Evolutionary conservation across 1,284 basidiomycete species (phyloP).

Genomic region (Sphaerobolus stellatus): DNA sequence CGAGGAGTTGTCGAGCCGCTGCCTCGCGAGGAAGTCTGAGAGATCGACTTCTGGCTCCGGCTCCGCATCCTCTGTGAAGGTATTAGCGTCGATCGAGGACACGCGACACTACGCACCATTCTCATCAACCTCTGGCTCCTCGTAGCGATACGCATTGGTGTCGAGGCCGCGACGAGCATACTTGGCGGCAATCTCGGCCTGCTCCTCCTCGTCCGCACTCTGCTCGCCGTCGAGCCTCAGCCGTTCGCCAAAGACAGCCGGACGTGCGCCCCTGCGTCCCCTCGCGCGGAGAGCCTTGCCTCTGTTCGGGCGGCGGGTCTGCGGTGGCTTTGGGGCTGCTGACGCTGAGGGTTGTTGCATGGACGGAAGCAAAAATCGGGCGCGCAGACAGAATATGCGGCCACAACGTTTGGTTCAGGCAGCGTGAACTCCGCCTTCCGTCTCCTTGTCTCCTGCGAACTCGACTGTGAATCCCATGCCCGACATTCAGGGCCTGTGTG

Average conservation of each 20-base stretch:
- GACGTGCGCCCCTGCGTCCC: slow-evolving; percentile 60
- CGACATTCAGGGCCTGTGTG: slow-evolving; percentile 3
- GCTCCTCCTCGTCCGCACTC: slow-evolving; percentile 50
- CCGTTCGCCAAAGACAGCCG: slow-evolving; percentile 60
- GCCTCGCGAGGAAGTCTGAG: slow-evolving; percentile 60
- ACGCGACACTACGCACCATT: slow-evolving; percentile 47
- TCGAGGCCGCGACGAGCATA: slow-evolving; percentile 58
- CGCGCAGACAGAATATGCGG: too few relatives aligned
- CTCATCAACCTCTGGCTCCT: slow-evolving; percentile 62
- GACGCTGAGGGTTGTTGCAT: too few relatives aligned
- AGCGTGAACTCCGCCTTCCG: too few relatives aligned
- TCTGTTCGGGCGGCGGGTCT: too few relatives aligned
- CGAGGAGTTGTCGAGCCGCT: slow-evolving; percentile 54
- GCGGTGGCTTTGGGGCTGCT: too few relatives aligned
- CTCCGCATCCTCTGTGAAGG: slow-evolving; percentile 54
- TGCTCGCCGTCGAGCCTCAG: slow-evolving; percentile 49
- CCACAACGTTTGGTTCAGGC: too few relatives aligned
- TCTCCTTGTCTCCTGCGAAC: too few relatives aligned
- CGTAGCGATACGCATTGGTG: slow-evolving; percentile 70
- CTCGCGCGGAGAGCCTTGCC: slow-evolving; percentile 72
- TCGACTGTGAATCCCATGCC: slow-evolving; percentile 2
- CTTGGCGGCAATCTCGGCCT: slow-evolving; percentile 34
- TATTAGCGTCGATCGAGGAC: background rate
- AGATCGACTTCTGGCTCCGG: slow-evolving; percentile 71
- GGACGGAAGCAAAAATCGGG: too few relatives aligned